Evolutionary conservation across 345 rosid genomes (phyloP).

Genomic region (Rhizophora apiculata): DNA sequence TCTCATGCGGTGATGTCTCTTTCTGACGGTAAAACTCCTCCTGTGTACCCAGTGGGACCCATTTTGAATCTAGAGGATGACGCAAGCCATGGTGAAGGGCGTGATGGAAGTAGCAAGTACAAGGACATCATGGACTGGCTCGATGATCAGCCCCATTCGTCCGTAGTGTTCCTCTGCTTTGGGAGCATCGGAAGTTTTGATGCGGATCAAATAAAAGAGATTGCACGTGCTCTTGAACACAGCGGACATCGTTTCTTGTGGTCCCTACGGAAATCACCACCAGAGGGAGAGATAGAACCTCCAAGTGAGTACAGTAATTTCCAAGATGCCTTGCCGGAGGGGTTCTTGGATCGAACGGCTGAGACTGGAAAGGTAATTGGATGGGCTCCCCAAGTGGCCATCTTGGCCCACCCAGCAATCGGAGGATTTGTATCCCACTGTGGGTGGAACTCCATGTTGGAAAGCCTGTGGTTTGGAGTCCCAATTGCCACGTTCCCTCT

Average conservation of each 20-base stretch:
- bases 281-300: too few species aligned
- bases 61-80: too few species aligned
- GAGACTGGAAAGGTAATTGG: slow-evolving; percentile 4
- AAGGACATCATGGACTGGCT: slow-evolving; percentile 12
- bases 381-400: background rate
- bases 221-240: background rate
- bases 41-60: background rate
- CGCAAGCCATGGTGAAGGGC: background rate
- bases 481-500: too few species aligned
- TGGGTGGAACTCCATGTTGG: slow-evolving; percentile 9
- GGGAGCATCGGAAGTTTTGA: slow-evolving; percentile 16
- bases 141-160: slow-evolving; percentile 13
- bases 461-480: too few species aligned
- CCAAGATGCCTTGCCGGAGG: background rate
- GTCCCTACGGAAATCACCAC: too few species aligned
- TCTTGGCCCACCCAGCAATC: background rate
- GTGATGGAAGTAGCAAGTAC: background rate
- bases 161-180: slow-evolving; percentile 18
- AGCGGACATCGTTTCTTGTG: slow-evolving; percentile 17
- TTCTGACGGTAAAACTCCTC: background rate
- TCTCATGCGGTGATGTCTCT: too few species aligned
- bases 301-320: background rate
- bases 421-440: slow-evolving; percentile 18
- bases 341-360: background rate
- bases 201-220: slow-evolving; percentile 14